These are phyloP conservation scores for Xylaria sp. DNA, from an alignment of 2,329 filamentous ascomycete genomes.

Conservation along the genomic window DNA sequence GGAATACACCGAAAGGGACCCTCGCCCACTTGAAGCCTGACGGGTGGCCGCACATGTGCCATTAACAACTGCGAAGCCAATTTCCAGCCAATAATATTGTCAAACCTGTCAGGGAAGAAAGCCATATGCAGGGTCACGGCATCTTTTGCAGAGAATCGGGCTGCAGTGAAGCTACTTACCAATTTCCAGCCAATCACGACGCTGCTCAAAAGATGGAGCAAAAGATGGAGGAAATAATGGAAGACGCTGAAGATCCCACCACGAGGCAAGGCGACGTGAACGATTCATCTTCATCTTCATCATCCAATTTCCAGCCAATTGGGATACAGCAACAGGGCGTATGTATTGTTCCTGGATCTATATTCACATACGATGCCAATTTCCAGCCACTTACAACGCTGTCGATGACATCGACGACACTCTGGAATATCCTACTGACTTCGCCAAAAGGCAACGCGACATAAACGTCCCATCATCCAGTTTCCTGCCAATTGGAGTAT, in stretches of 20 bases:
- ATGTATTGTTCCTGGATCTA: background rate
- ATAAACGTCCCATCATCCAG: background rate
- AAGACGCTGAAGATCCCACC: background rate
- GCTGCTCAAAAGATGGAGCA: background rate
- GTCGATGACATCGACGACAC: background rate
- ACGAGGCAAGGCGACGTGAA: background rate
- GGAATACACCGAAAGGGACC: no score
- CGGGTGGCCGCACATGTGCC: background rate
- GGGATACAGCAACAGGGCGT: background rate
- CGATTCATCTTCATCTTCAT: background rate
- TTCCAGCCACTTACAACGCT: background rate
- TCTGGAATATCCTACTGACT: background rate
- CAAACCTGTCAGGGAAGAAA: background rate
- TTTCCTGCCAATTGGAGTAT: background rate
- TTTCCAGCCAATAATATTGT: slow-evolving; percentile 5
- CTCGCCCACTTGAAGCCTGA: no score
- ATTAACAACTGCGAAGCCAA: background rate
- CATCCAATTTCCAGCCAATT: background rate
- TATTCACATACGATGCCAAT: background rate
- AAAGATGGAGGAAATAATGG: background rate
- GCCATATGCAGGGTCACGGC: background rate
- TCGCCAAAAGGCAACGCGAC: background rate
- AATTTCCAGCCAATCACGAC: background rate
- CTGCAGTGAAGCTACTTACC: background rate
- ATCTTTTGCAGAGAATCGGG: background rate